Evolutionary conservation across 768 basidiomycete genomes (phyloP), one percentile per base, ranked within the genome.

Genomic region (Podaxis mareebaensis): DNA sequence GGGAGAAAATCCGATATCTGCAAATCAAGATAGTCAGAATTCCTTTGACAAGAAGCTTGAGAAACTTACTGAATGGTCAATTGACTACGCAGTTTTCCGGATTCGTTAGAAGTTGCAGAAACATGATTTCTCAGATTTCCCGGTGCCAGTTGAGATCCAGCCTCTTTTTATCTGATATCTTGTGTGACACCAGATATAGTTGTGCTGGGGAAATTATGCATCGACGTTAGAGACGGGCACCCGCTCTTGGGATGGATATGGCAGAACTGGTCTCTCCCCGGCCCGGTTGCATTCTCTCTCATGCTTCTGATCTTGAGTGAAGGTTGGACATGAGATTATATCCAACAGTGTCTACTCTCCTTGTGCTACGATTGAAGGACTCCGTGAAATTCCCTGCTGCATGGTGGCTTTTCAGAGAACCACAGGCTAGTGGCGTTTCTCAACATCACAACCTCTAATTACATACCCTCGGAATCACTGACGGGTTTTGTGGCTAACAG

Each of bases 91-190:
- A 3, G 13, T 38, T 60, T 13, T 26, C 59, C 59, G 59, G 59
- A 60, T 60, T 60, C 59, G 26, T 7, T 30, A 15, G 20, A 13
- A 46, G 33, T 39, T 39, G 17, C n/a, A 24, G 20, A 49, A 30
- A 33, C 20, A 24, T 6, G 33, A 12, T 49, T 60, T 60, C 59
- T 52, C 36, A 53, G 59, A 28, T 60, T 60, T 30, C 59, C 38
- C 36, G 12, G 49, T 22, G 28, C 39, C 49, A 20, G 8, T 49
- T 26, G 20, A 13, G 46, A 52, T 60, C 49, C 24, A 13, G 38
- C 38, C 30, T 58, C 44, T 30, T 17, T 48, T 20, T 28, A 53
- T 36, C 58, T 40, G 28, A 48, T 36, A 59, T 36, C 22, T 52
- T 42, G 36, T 28, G 36, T 5, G 11, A 10, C 49, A 24, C 10